phyloP scores from a whole-genome alignment of 1,284 basidiomycete genomes.

The Heimioporus retisporus region DNA sequence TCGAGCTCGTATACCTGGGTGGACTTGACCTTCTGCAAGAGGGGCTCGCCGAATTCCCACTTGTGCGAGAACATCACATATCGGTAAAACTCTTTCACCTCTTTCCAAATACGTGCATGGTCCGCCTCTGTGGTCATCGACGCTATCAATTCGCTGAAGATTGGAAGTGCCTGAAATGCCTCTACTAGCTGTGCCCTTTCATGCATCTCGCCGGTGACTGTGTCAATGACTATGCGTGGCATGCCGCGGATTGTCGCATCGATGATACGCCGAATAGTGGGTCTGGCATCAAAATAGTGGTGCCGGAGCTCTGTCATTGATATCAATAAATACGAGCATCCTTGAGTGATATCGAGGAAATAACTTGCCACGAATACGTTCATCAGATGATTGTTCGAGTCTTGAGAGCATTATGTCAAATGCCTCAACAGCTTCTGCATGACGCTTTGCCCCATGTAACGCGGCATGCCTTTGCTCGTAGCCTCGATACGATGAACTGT shows the following conservation, averaged over 20 bases:
- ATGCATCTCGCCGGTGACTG: neutral
- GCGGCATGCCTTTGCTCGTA: slow-evolving; percentile 5
- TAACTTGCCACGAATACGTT: neutral
- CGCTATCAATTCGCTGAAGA: neutral
- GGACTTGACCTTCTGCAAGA: slow-evolving; percentile 10
- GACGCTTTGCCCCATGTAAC: neutral
- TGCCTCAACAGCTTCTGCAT: slow-evolving; percentile 1
- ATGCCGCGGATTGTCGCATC: neutral
- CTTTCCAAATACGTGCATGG: neutral
- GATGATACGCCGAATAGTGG: neutral
- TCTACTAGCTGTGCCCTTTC: neutral
- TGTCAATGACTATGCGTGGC: slow-evolving; percentile 10
- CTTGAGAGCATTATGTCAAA: slow-evolving; percentile 7
- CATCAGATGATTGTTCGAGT: slow-evolving; percentile 2
- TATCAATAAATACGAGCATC: neutral
- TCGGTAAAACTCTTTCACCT: neutral
- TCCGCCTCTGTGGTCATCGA: slow-evolving; percentile 9
- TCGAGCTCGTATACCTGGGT: slow-evolving; percentile 9
- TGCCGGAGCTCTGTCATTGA: slow-evolving; percentile 6
- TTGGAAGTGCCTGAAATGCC: neutral
- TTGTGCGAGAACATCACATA: slow-evolving; percentile 12
- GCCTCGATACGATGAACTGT: neutral
- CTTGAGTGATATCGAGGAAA: too few species aligned
- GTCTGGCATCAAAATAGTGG: slow-evolving; percentile 4
- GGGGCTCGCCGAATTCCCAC: slow-evolving; percentile 14